Evolutionary conservation across 305 asterid genomes (phyloP), one percentile per base, ranked within the genome.

Genomic region (Fraxinus paxiana): DNA sequence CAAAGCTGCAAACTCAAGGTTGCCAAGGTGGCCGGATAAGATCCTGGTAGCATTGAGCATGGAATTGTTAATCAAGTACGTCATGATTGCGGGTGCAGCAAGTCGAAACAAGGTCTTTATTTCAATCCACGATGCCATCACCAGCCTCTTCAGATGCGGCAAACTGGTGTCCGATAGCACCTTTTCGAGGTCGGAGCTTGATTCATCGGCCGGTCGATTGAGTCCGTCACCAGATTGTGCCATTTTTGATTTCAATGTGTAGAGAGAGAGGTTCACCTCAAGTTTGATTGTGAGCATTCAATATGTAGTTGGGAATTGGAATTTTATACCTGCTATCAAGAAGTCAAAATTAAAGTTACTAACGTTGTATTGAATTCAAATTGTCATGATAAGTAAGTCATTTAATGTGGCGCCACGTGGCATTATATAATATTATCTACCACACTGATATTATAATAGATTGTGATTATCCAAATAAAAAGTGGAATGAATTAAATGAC

Each of bases 11-110:
- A 93, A 88, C 85, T 93, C 83, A 43, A 87, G 92, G 80, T 88
- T 93, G 15, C 98, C 92, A 67, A 93, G 93, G 76, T 93, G 98
- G 77, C 98, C 97, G 76, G 94, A 80, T 78, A 90, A 93, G 82
- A 89, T 89, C 43, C 93, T 92, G 31, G 98, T 93, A 75, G 93
- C 86, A 20, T 88, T 7, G 34, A 94, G 89, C 95, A 93, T 91
- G 71, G 89, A 71, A 88, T 88, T 93, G 88, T 92, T 92, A 26
- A 92, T 86, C 38, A 93, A 56, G 87, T 93, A 92, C 70, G 90
- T 86, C 84, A 84, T 69, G 54, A 93, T 80, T 48, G 98, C 90
- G 0, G 98, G 98, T 0, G 89, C 93, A 2, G 98, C 95, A 5
- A 93, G 90, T 30, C 86, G 84, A 86, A 88, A 91, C 63, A 93